These are phyloP conservation scores for Lasiosphaeriaceae sp. DNA, from an alignment of 495 filamentous ascomycete species.

Conservation along the genomic window DNA sequence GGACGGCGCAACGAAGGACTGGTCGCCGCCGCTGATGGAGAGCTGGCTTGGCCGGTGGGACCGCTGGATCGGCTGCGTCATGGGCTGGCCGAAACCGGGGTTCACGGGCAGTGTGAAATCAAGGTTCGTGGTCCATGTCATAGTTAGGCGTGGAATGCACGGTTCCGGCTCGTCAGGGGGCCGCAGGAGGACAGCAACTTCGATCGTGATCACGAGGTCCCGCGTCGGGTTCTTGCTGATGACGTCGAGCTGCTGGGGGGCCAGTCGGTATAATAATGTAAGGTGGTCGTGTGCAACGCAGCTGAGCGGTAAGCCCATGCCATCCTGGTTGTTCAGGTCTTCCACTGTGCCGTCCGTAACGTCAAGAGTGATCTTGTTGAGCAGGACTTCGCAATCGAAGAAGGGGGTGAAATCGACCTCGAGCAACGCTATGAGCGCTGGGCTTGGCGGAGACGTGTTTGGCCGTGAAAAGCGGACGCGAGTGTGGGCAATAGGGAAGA, in stretches of 20 bases:
- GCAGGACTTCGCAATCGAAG: slow-evolving; percentile 63
- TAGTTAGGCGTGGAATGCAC: slow-evolving; percentile 69
- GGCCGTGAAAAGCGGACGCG: slow-evolving; percentile 76
- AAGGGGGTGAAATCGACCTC: slow-evolving; percentile 88
- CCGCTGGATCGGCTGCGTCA: slow-evolving; percentile 58
- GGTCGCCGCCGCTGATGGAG: slow-evolving; percentile 44
- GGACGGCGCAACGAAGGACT: slow-evolving; percentile 42
- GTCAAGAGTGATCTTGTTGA: slow-evolving; percentile 63
- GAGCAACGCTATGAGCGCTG: slow-evolving; percentile 73
- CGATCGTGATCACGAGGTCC: slow-evolving; percentile 57
- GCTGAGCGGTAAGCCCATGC: slow-evolving; percentile 59
- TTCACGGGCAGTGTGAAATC: slow-evolving; percentile 74
- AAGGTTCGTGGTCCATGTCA: slow-evolving; percentile 77
- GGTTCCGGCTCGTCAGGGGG: slow-evolving; percentile 33
- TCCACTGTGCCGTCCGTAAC: slow-evolving; percentile 66
- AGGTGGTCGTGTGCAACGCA: slow-evolving; percentile 80
- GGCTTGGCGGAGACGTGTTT: slow-evolving; percentile 57
- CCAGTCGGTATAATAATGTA: slow-evolving; percentile 77
- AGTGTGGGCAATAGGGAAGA: slow-evolving; percentile 79
- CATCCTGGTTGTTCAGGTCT: slow-evolving; percentile 53
- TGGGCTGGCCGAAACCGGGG: slow-evolving; percentile 49
- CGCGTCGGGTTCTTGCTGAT: slow-evolving; percentile 48
- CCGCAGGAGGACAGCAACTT: slow-evolving; percentile 60
- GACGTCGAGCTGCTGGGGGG: slow-evolving; percentile 59
- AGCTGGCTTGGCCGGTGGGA: slow-evolving; percentile 60